Percentiles rank a stretch among this genome's conserved stretches.
These are phyloP conservation scores for Solanum hybrid DNA, from an alignment of 305 asterid genomes.

Conservation along the genomic window DNA sequence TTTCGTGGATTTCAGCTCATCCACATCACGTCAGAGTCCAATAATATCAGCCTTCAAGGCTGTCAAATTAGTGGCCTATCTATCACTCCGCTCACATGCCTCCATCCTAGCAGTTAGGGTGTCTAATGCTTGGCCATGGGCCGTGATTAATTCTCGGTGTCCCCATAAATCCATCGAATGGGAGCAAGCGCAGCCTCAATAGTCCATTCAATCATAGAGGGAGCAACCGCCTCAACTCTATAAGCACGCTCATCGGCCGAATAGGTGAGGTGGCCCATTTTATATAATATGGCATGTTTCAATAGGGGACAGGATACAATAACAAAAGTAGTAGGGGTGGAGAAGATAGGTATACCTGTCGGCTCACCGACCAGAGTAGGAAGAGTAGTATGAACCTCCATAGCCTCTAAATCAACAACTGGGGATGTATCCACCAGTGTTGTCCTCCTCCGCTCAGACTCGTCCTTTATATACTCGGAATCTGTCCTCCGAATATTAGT, in stretches of 20 bases:
- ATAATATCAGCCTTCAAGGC: not conserved
- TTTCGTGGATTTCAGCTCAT: not conserved
- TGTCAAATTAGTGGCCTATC: not conserved
- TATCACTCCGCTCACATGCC: not conserved
- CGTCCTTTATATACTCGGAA: not conserved
- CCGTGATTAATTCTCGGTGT: too few species aligned
- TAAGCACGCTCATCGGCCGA: not conserved
- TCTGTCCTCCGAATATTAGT: not conserved
- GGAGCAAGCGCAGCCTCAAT: not conserved
- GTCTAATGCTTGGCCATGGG: not conserved
- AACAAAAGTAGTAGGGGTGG: not conserved
- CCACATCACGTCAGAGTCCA: not conserved
- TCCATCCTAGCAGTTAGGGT: not conserved
- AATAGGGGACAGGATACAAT: not conserved
- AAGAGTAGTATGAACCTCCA: not conserved
- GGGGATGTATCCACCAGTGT: not conserved
- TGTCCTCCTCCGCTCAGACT: not conserved
- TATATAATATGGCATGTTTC: not conserved
- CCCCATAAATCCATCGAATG: not conserved
- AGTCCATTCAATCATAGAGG: not conserved
- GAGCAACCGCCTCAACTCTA: not conserved
- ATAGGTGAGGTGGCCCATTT: not conserved
- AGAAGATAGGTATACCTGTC: not conserved
- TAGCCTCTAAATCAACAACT: not conserved
- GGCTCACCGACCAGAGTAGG: not conserved